Percentiles rank a stretch among this genome's conserved stretches.
Conservation (phyloP, 2,329 filamentous ascomycete species). For the Colletotrichum chrysophilum region DNA sequence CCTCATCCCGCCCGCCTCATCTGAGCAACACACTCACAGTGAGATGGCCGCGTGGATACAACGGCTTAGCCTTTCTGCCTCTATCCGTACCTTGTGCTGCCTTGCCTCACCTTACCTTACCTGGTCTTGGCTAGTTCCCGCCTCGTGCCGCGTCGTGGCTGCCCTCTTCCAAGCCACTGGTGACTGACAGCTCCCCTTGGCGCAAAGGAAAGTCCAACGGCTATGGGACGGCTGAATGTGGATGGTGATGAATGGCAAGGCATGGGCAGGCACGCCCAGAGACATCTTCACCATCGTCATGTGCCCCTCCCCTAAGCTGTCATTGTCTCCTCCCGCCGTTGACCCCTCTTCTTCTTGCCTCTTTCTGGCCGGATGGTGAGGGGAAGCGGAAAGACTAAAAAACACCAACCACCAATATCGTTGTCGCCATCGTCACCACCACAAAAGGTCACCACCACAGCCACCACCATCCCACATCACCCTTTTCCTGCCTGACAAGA, state of each 20-base stretch:
- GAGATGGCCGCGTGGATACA: background rate
- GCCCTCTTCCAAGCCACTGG: background rate
- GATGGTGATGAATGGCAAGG: background rate
- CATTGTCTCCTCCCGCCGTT: background rate
- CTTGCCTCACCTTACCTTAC: background rate
- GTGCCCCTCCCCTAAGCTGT: background rate
- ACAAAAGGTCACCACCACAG: background rate
- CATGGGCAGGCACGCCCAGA: background rate
- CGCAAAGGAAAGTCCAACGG: background rate
- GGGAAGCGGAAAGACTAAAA: conserved; percentile 8
- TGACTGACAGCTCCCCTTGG: background rate
- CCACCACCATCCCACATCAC: background rate
- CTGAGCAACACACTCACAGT: background rate
- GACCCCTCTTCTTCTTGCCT: background rate
- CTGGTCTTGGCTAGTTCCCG: background rate
- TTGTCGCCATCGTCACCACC: background rate
- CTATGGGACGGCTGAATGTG: background rate
- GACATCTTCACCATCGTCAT: background rate
- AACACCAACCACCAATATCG: background rate
- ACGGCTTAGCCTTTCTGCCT: background rate
- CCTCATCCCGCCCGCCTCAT: background rate
- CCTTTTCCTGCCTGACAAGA: background rate
- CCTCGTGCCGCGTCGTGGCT: background rate
- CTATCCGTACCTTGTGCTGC: background rate
- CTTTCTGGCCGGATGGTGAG: background rate